These are phyloP conservation scores for Piromyces finnis DNA, from an alignment of 192 early-diverging fungal species.

Conservation along the genomic window DNA sequence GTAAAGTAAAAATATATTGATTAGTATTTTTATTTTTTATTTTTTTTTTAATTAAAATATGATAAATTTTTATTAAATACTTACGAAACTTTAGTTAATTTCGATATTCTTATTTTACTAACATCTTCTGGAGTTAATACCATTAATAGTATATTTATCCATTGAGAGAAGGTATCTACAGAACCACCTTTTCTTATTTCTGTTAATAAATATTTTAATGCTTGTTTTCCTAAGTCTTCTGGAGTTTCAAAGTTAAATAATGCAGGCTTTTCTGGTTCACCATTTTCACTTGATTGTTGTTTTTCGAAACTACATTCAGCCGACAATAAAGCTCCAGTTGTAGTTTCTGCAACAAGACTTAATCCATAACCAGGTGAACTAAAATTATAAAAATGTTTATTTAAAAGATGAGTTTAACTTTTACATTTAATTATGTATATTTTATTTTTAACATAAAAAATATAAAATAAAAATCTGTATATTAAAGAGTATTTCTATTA, in stretches of 20 bases:
- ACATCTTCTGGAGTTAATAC: constrained; percentile 84
- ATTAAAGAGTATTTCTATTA: too few relatives aligned
- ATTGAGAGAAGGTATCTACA: constrained; percentile 77
- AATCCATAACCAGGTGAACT: constrained; percentile 81
- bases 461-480: too few relatives aligned
- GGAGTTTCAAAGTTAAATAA: constrained; percentile 50
- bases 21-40: neutral
- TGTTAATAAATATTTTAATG: constrained; percentile 55
- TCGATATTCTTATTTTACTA: constrained; percentile 67
- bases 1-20: too few relatives aligned
- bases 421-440: too few relatives aligned
- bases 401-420: too few relatives aligned
- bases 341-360: constrained; percentile 81
- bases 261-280: constrained; percentile 8
- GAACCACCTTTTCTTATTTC: constrained; percentile 81
- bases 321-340: constrained; percentile 60
- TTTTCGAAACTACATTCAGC: constrained; percentile 65
- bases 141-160: constrained; percentile 72
- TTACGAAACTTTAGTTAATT: constrained; percentile 72
- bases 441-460: too few relatives aligned
- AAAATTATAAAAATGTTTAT: too few relatives aligned
- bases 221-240: constrained; percentile 71
- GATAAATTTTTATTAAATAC: too few relatives aligned
- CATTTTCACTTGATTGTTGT: neutral
- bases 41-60: too few relatives aligned